Base-by-base conservation (phyloP, 2,329 filamentous ascomycete species). In the Epichloe sibirici region DNA sequence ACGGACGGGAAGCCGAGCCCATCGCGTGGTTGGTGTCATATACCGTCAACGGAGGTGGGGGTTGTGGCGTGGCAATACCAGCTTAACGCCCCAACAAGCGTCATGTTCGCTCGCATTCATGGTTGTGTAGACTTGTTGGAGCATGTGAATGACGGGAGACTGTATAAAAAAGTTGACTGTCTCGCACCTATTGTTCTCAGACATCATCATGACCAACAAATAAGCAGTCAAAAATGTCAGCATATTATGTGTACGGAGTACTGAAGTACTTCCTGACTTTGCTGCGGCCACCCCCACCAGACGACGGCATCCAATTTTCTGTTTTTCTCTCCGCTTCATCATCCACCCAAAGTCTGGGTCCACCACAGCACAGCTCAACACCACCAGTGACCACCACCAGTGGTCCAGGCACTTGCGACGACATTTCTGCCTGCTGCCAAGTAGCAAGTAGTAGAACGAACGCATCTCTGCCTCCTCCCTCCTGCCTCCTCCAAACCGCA, bases 81-180 rank as follows among this genome's bases (percentile, higher is more conserved):
- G 53, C 57, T 47, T 62, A 54, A 61, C 51, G 45, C n/a, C 40
- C 54, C 57, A 61, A 62, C 57, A 61, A 62, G 55, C 58, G 61
- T 63, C 60, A 62, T 57, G 54, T 39, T 43, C 17, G 3, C 31
- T 43, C 17, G 3, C 31, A 42, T 42, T 31, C 0, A 43, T 37
- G 28, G 7, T 45, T 34, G 48, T 48, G 42, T 53, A 51, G 23
- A 28, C 28, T 2, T 3, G 2, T 25, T 38, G 23, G 35, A 39
- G 42, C 28, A 37, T 46, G 37, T 28, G 25, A 9, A 42, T 4
- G 40, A 11, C 17, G 17, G 13, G 17, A 42, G n/a, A 17, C n/a
- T 42, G 17, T 12, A 17, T 17, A n/a, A 17, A 17, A 17, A 17
- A 17, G 17, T 2, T 2, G 17, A 17, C 17, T 17, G 17, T 17